Percentiles rank a stretch among this genome's conserved stretches.
Evolutionary conservation across 78 protist species (phyloP).

Genomic region (Polysphondylium violaceum): DNA sequence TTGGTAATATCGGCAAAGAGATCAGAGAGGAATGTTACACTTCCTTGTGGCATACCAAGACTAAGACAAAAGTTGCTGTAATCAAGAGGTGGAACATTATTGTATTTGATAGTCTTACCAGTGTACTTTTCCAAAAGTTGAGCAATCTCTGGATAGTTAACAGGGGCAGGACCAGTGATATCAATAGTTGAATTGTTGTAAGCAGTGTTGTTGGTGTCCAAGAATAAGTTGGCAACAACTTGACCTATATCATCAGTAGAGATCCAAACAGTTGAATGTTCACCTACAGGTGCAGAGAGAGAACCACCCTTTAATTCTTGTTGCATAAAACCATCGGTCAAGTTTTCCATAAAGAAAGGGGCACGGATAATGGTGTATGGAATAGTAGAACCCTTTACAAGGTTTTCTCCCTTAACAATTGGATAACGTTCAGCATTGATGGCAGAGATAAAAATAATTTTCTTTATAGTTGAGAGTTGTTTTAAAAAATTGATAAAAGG

Average conservation of each 20-base stretch:
- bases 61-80: not conserved
- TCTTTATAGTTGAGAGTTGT: not conserved
- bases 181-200: not conserved
- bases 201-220: too few species aligned
- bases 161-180: constrained; percentile 2
- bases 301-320: not conserved
- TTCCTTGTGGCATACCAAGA: not conserved
- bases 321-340: too few species aligned
- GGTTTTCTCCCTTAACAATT: not conserved
- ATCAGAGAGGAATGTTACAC: not conserved
- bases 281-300: not conserved
- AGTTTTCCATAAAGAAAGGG: too few species aligned
- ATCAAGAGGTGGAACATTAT: not conserved
- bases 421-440: not conserved
- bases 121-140: not conserved
- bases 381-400: not conserved
- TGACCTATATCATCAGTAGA: not conserved
- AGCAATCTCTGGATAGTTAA: not conserved
- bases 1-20: not conserved
- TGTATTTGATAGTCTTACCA: not conserved
- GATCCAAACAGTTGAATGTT: not conserved
- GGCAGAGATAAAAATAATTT: not conserved
- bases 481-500: not conserved
- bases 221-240: not conserved
- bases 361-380: not conserved